Percentiles rank a stretch among this genome's conserved stretches.
phyloP scores from a whole-genome alignment of 495 filamentous ascomycete species.

The Neurospora africana region DNA sequence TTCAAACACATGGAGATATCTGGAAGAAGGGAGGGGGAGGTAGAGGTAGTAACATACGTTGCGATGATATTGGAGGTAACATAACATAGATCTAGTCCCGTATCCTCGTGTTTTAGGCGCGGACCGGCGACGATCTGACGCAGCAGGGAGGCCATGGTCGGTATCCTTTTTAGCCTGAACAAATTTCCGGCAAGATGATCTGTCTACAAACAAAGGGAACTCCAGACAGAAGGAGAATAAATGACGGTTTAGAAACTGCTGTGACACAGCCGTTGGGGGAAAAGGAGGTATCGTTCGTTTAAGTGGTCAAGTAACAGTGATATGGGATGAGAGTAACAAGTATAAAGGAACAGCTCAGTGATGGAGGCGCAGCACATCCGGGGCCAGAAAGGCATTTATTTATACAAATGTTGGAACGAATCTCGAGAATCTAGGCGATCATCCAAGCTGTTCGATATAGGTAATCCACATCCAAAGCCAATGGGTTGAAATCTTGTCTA shows the following conservation, averaged over 20 bases:
- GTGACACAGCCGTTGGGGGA: neutral
- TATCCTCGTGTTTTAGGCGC: constrained; percentile 69
- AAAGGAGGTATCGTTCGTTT: neutral
- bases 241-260: neutral
- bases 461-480: neutral
- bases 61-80: constrained; percentile 69
- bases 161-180: neutral
- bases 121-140: constrained; percentile 62
- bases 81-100: constrained; percentile 90
- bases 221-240: neutral
- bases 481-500: neutral
- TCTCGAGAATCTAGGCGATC: neutral
- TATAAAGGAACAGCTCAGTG: neutral
- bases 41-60: constrained; percentile 35
- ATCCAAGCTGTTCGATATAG: neutral
- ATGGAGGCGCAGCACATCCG: neutral
- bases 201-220: neutral
- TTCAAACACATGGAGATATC: neutral
- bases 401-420: neutral
- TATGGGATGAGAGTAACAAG: neutral
- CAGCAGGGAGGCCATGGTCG: constrained; percentile 40
- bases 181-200: neutral
- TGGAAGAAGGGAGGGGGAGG: neutral
- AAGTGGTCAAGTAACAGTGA: neutral
- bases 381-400: neutral